Conservation (phyloP, 1,284 basidiomycete genomes). For the Xanthoconium separans region DNA sequence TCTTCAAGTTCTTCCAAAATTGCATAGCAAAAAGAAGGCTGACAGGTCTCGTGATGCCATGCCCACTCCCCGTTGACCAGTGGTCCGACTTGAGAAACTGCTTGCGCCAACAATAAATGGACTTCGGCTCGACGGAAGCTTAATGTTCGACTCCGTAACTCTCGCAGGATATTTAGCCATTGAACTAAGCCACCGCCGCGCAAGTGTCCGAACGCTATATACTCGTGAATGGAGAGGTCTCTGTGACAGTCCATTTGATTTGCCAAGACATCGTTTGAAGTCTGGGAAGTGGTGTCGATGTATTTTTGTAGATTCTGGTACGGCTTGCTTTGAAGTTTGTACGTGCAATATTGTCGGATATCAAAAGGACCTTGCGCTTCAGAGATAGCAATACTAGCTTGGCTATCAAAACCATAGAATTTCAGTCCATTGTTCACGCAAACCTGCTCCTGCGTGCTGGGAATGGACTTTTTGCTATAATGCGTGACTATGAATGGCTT, state of each 20-base stretch:
- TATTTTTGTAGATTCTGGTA: constrained; percentile 41
- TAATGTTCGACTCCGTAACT: constrained; percentile 37
- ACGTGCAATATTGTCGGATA: constrained; percentile 29
- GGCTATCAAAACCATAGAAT: constrained; percentile 24
- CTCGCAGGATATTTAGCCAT: constrained; percentile 48
- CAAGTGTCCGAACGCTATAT: constrained; percentile 40
- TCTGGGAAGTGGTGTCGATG: constrained; percentile 37
- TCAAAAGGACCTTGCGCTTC: constrained; percentile 11
- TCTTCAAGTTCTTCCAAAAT: constrained; percentile 37
- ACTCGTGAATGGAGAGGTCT: constrained; percentile 43
- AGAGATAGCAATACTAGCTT: constrained; percentile 10
- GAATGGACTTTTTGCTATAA: constrained; percentile 32
- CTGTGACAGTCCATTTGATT: constrained; percentile 38
- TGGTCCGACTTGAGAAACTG: constrained; percentile 32
- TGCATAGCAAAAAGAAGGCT: constrained; percentile 33
- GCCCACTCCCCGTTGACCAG: constrained; percentile 15
- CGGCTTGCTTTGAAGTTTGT: constrained; percentile 28
- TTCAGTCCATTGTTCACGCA: constrained; percentile 38
- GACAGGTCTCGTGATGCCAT: constrained; percentile 38
- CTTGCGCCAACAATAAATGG: constrained; percentile 3
- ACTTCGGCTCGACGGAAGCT: constrained; percentile 40
- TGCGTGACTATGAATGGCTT: constrained; percentile 42
- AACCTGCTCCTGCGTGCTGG: constrained; percentile 25
- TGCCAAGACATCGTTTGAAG: constrained; percentile 44
- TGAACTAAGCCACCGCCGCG: constrained; percentile 45